phyloP scores from a whole-genome alignment of 148 eudicot species.

The Beta vulgaris region DNA sequence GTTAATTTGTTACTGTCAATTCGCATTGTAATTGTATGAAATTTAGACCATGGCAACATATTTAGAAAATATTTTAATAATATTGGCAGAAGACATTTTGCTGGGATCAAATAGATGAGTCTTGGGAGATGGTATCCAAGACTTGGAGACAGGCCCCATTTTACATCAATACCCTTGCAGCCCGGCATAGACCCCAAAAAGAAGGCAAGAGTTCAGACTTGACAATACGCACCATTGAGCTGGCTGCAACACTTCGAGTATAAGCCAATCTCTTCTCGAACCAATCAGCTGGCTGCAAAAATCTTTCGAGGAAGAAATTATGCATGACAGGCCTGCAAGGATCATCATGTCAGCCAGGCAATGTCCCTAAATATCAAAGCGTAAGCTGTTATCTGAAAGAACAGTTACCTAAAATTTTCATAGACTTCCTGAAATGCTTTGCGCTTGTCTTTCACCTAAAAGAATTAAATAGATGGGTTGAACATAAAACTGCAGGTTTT shows the following conservation, averaged over 20 bases:
- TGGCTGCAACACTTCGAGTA: constrained; percentile 92
- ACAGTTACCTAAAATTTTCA: constrained; percentile 66
- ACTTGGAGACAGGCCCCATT: no score
- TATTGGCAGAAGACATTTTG: neutral
- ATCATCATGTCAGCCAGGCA: constrained; percentile 18
- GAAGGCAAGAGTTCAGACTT: constrained; percentile 16
- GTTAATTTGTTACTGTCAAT: no score
- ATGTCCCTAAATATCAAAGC: neutral
- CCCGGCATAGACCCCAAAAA: no score
- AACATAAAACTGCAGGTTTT: neutral
- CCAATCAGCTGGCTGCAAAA: constrained; percentile 95
- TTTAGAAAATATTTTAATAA: neutral
- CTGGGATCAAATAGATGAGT: no score
- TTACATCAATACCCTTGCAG: no score
- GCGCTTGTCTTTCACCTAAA: constrained; percentile 77
- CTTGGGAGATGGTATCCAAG: no score
- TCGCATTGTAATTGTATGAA: no score
- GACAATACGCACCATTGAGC: constrained; percentile 87
- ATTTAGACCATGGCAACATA: no score
- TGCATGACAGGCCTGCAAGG: constrained; percentile 95
- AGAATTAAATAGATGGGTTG: constrained; percentile 15
- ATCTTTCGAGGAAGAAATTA: constrained; percentile 87
- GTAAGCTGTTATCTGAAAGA: neutral
- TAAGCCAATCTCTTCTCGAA: constrained; percentile 94
- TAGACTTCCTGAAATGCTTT: constrained; percentile 87